Evolutionary conservation across 2,329 filamentous ascomycete species (phyloP).

Genomic region (Diplodia intermedia): DNA sequence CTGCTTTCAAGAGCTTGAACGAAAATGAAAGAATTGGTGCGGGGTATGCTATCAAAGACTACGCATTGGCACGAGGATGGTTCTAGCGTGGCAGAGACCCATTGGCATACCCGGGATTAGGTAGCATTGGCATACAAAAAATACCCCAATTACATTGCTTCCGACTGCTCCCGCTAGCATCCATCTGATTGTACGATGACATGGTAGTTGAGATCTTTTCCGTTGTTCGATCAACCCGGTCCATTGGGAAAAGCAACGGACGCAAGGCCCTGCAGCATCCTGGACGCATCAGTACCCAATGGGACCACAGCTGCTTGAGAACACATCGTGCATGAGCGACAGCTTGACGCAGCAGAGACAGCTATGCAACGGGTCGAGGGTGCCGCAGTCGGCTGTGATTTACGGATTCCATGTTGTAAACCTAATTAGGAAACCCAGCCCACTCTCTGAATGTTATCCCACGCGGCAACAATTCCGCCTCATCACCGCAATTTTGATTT

Average conservation of each 20-base stretch:
- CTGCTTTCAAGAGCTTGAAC: neutral
- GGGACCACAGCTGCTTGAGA: neutral
- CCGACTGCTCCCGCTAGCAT: slow-evolving; percentile 13
- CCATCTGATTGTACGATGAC: slow-evolving; percentile 4
- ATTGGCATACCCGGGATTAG: slow-evolving; percentile 30
- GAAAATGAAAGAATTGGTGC: slow-evolving; percentile 23
- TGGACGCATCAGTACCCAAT: slow-evolving; percentile 19
- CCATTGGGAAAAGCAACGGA: slow-evolving; percentile 14
- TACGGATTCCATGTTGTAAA: neutral
- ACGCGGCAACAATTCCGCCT: slow-evolving; percentile 19
- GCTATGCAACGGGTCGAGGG: neutral
- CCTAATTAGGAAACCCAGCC: slow-evolving; percentile 8
- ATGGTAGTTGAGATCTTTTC: slow-evolving; percentile 3
- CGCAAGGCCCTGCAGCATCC: neutral
- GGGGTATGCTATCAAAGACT: slow-evolving; percentile 20
- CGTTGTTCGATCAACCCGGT: slow-evolving; percentile 14
- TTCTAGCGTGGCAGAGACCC: slow-evolving; percentile 30
- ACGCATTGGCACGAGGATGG: slow-evolving; percentile 26
- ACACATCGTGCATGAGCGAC: slow-evolving; percentile 7
- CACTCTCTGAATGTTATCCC: slow-evolving; percentile 7
- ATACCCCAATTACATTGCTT: slow-evolving; percentile 27
- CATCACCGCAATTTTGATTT: slow-evolving; percentile 24
- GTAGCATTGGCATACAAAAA: slow-evolving; percentile 27
- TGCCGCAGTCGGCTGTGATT: neutral
- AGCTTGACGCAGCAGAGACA: neutral